Percentiles rank a stretch among this genome's conserved stretches.
phyloP scores from a whole-genome alignment of 441 rosid genomes.

The Aleurites moluccanus region DNA sequence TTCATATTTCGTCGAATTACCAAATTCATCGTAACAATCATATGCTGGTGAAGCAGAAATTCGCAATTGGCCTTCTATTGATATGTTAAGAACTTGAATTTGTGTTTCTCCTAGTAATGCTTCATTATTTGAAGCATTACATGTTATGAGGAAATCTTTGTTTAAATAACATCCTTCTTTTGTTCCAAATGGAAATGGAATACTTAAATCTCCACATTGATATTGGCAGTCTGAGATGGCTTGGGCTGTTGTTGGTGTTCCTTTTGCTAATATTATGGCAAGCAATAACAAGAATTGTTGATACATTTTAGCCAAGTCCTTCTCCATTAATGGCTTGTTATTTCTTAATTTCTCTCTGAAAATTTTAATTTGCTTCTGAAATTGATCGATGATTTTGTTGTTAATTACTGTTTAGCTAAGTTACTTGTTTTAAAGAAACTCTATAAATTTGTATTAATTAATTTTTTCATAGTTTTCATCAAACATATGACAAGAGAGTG shows the following conservation, averaged over 20 bases:
- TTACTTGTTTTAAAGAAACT: too few species aligned
- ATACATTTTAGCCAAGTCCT: background rate
- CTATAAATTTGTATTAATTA: too few species aligned
- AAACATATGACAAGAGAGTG: too few species aligned
- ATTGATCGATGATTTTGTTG: too few species aligned
- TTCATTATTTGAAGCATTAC: background rate
- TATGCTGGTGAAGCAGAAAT: background rate
- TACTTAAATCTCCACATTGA: background rate
- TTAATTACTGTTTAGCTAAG: too few species aligned
- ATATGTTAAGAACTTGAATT: background rate
- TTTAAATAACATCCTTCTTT: background rate
- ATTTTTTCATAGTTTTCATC: too few species aligned
- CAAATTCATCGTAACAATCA: background rate
- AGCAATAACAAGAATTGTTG: background rate
- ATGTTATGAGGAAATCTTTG: background rate
- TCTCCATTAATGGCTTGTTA: background rate
- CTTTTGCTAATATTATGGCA: background rate
- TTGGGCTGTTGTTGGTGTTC: background rate
- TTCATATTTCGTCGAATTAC: background rate
- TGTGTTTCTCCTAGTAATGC: background rate
- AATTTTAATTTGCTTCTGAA: too few species aligned
- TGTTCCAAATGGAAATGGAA: conserved; percentile 21
- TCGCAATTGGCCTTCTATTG: background rate
- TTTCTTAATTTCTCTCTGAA: too few species aligned
- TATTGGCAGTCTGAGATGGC: background rate